Evolutionary conservation across 164 flowering plant species (phyloP), one percentile per base, ranked within the genome.

Genomic region (Berberis thunbergii): DNA sequence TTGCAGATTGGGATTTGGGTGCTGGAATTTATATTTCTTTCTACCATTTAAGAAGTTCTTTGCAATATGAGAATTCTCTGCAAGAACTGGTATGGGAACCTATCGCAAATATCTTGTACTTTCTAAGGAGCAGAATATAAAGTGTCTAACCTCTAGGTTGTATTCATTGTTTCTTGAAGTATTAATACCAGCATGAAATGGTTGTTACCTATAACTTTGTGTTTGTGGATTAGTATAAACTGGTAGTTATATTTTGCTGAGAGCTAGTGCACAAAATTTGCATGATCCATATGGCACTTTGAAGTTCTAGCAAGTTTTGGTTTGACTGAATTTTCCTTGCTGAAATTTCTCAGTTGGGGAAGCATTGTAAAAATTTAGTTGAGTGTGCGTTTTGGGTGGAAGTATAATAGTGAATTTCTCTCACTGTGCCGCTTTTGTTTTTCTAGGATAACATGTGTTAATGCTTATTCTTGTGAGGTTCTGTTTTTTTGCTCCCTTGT

Each of bases 1-100:
- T 95, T 76, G 98, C 90, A 64, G 79, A 92, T 57, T 95, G 99
- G 99, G 96, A 91, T 69, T 77, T 91, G 74, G 99, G 99, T 65
- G 97, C 97, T 75, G 98, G 97, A 71, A 75, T 95, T 57, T 95
- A 87, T 72, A 73, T 91, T 52, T 83, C 91, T 8, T 95, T 83
- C 66, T 95, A 84, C 77, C 43, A 69, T n/a, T 42, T 91, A 43
- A 80, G 76, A 74, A 78, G 80, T 70, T 81, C 89, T 61, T 70
- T 95, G 73, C 80, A 72, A 67, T 94, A 81, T 58, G 88, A 81
- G 64, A 69, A 70, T 64, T 69, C 77, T 45, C 74, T 81, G 81
- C 69, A 49, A 70, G 84, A 82, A 72, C 72, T 80, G 93, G 98
- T 94, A 80, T 40, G 79, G 53, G 8, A 41, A 49, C 46, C 41